Base-by-base conservation (phyloP, 2,329 filamentous ascomycete species). In the Paracorniculantispora psalliotae region DNA sequence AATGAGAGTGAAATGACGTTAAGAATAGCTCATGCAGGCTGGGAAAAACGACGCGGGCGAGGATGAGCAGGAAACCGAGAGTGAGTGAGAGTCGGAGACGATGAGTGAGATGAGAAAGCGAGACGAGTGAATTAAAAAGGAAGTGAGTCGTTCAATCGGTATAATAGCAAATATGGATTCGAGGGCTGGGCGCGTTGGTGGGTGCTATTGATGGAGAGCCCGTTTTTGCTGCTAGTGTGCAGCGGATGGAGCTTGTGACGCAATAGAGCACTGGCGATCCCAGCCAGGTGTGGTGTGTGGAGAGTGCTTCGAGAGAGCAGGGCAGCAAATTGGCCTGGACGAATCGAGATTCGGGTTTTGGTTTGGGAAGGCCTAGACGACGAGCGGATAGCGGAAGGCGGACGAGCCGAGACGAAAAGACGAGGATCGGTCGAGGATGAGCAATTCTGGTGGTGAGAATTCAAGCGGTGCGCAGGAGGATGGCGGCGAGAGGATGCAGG, bases 251-350 rank as follows among this genome's bases (percentile, higher is more conserved):
- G 48, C 30, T 51, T 58, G 56, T 58, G 56, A 58, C 56, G 56
- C 56, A 58, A 52, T 58, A 46, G 56, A 58, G 56, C 56, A 39
- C 56, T 58, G 56, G 37, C 28, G 48, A 58, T 58, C 56, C 48
- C 23, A 52, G 39, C 47, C 56, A 46, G 35, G 56, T 46, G 46
- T 51, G 48, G 56, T 37, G 37, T 35, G 56, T 58, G 56, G 56
- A 50, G 48, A 44, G 47, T 35, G 48, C 48, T 47, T 46, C 19
- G 47, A 51, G 56, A 49, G 35, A 23, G 56, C 19, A 43, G 48
- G 46, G 47, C 55, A 58, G 55, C 48, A 51, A 58, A 37, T 46
- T 58, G 37, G 39, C 21, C 48, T 37, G 21, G 37, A 33, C 35
- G 33, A 35, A 58, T 58, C 56, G 56, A 58, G 56, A 58, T 58